phyloP scores from a whole-genome alignment of 805 yeast genomes.

The Priceomyces haplophilus region DNA sequence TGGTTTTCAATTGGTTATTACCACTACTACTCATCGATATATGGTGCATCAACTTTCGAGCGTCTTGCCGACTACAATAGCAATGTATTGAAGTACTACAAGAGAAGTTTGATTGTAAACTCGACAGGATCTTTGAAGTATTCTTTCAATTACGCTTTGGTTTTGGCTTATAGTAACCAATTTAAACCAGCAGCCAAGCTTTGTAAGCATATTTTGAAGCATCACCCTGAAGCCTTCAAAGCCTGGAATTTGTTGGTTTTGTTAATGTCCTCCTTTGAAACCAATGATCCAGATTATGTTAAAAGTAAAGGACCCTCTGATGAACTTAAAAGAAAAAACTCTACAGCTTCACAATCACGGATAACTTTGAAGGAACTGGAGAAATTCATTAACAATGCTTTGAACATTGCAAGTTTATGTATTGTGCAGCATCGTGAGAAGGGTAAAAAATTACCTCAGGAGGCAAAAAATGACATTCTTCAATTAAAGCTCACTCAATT shows the following conservation, averaged over 20 bases:
- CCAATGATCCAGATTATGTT: conserved; percentile 18
- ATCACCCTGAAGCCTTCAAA: conserved; percentile 53
- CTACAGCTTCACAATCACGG: not conserved
- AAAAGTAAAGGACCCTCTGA: conserved; percentile 5
- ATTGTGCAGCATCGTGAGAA: conserved; percentile 26
- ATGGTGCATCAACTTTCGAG: conserved; percentile 21
- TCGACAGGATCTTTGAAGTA: conserved; percentile 28
- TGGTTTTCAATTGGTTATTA: conserved; percentile 38
- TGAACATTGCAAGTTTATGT: conserved; percentile 40
- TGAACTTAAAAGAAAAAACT: conserved; percentile 1
- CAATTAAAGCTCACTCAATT: conserved; percentile 76
- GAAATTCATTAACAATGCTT: conserved; percentile 52
- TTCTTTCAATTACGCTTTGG: conserved; percentile 46
- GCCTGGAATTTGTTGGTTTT: conserved; percentile 68
- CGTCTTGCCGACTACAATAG: conserved; percentile 14
- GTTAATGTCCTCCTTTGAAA: conserved; percentile 60
- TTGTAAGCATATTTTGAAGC: conserved; percentile 48
- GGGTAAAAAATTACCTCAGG: conserved; percentile 22
- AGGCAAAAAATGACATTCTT: conserved; percentile 47
- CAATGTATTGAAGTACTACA: conserved; percentile 24
- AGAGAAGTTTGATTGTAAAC: conserved; percentile 35
- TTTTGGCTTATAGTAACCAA: conserved; percentile 43
- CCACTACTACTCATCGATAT: conserved; percentile 25
- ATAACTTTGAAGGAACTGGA: conserved; percentile 42
- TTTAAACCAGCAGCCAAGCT: conserved; percentile 43